Conservation (phyloP, 2,329 filamentous ascomycete species). For the Chaetomiaceae sp. region DNA sequence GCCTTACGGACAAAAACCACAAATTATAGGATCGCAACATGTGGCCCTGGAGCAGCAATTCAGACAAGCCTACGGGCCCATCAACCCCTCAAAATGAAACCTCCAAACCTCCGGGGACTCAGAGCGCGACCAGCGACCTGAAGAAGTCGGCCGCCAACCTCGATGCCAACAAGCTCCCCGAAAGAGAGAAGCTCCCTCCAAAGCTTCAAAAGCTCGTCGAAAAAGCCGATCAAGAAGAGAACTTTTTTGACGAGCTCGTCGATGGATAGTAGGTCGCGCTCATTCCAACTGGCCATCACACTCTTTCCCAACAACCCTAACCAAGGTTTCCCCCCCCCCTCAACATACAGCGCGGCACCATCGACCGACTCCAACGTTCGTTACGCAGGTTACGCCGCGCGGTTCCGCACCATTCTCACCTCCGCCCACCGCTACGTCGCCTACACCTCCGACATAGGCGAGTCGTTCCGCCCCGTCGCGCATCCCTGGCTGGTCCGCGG, state of each 20-base stretch:
- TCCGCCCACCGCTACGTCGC: slow-evolving; percentile 94
- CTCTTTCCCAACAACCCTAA: no score
- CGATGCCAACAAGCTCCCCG: slow-evolving; percentile 39
- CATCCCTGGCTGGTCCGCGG: slow-evolving; percentile 76
- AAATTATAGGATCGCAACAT: slow-evolving; percentile 7
- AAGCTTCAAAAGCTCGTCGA: slow-evolving; percentile 56
- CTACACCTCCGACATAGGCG: slow-evolving; percentile 94
- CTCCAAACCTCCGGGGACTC: slow-evolving; percentile 26
- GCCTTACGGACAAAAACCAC: not conserved
- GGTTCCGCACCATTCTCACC: slow-evolving; percentile 79
- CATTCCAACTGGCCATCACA: no score
- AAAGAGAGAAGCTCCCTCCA: slow-evolving; percentile 48
- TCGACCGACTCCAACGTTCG: slow-evolving; percentile 81
- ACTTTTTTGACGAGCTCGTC: slow-evolving; percentile 71
- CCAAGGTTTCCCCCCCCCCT: not conserved
- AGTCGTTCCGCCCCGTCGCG: slow-evolving; percentile 89
- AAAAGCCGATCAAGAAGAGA: slow-evolving; percentile 59
- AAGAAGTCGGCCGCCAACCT: slow-evolving; percentile 32
- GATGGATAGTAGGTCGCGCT: slow-evolving; percentile 78
- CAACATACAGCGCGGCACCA: slow-evolving; percentile 58
- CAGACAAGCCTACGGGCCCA: slow-evolving; percentile 29
- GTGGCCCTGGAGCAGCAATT: slow-evolving; percentile 37
- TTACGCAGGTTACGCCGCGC: slow-evolving; percentile 87
- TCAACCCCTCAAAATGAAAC: slow-evolving; percentile 19
- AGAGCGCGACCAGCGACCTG: slow-evolving; percentile 27